Base-by-base conservation (phyloP, 768 basidiomycete genomes). In the Rossbeevera mucosa region DNA sequence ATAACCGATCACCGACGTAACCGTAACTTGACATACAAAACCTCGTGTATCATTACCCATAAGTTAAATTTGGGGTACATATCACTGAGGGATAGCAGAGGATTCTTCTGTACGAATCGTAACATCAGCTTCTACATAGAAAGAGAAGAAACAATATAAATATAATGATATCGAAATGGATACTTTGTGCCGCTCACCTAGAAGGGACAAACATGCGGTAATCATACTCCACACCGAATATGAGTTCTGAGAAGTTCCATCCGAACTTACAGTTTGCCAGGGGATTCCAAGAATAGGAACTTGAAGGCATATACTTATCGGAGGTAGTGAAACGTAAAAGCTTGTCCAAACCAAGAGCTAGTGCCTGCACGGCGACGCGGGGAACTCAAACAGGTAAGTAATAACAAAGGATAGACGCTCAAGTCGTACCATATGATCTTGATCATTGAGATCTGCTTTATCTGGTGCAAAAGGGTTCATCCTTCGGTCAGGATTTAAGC, bases 141-240 rank as follows among this genome's bases (percentile, higher is more conserved):
- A 42, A 11, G 16, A 33, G 13, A n/a, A n/a, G 16, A 14, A 4
- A 16, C 13, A 11, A 24, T 8, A 11, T 20, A 53, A 11, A 24
- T 8, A 11, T 20, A 53, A 47, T 44, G 11, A 30, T 4, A 48
- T 50, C 48, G 22, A 52, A 28, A 28, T 2, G 28, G 44, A 14
- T n/a, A 12, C 25, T 30, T 51, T 49, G 50, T 52, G 50, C 57
- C 53, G 36, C 33, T 36, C 50, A 48, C 38, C 24, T 45, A 47
- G 52, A 30, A 40, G 18, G 45, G 31, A 40, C 21, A 42, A 20
- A 24, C 56, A 53, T 46, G 51, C 48, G 59, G 53, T 30, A 45
- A 26, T 31, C 31, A 31, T 13, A 14, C 8, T 12, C 14, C 31
- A n/a, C 42, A 16, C 14, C 28, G 4, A 28, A 28, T 11, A 49